Base-by-base conservation (phyloP, 2,329 filamentous ascomycete species). In the Epicoccum sorghinum region DNA sequence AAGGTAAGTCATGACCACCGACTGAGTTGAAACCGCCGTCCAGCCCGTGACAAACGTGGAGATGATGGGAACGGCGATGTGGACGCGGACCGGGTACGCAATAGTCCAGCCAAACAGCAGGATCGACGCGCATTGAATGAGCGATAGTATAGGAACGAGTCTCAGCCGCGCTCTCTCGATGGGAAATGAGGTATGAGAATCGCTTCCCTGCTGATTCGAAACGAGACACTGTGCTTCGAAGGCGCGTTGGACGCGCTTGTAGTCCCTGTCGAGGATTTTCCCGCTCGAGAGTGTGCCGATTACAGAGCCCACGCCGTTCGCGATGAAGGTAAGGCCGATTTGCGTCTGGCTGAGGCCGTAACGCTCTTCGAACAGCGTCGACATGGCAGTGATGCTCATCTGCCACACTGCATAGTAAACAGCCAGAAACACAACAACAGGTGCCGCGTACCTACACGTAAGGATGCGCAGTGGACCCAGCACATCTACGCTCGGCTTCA, bases 271-370 rank as follows among this genome's bases (percentile, higher is more conserved):
- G 1, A 84, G 74, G 14, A 83, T 69, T 38, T 74, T 81, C 8
- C 82, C 82, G 0, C 77, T 80, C 4, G 78, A 58, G 0, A 83
- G 58, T 0, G 81, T 82, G 0, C 81, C 82, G 2, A 81, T 58
- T 55, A 83, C 81, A 1, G 78, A 81, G 0, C 82, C 82, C 0
- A 76, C 73, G 0, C 82, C 82, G 43, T 83, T 83, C 24, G 80
- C 78, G 9, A 84, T 78, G 53, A 82, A 84, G 0, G 77, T 73
- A n/a, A 62, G 45, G 1, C 57, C 57, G 18, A 58, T 57, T 29
- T 60, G 36, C 5, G 33, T 36, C 23, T 42, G 37, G 30, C 39
- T 35, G 7, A 62, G 45, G 4, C 46, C 27, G 40, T 62, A 62
- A 22, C 12, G 23, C 48, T 0, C 75, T 14, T 24, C 13, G 23